A percentile compares a stretch with the other conserved stretches of the same genome.
Conservation (phyloP, 805 yeast species). For the Metschnikowia shivogae region DNA sequence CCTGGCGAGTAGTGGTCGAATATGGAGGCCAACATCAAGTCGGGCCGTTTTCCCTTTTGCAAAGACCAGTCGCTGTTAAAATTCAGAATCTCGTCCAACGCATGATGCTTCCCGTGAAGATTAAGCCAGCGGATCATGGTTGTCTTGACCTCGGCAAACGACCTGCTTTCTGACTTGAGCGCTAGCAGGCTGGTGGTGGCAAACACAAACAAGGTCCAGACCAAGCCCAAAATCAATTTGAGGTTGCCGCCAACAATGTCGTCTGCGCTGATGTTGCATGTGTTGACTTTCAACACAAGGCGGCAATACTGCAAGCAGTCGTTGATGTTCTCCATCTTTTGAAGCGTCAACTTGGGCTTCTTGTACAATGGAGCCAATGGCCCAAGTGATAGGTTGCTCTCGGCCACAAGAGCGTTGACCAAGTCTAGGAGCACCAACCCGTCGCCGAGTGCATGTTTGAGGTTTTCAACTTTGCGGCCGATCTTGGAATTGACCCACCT, state of each 20-base stretch:
- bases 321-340: constrained; percentile 45
- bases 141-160: constrained; percentile 29
- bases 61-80: constrained; percentile 54
- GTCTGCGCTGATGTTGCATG: constrained; percentile 45
- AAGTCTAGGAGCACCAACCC: constrained; percentile 39
- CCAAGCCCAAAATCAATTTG: constrained; percentile 44
- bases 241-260: constrained; percentile 46
- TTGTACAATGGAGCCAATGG: constrained; percentile 28
- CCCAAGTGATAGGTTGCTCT: constrained; percentile 19
- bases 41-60: constrained; percentile 43
- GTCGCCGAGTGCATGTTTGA: constrained; percentile 34
- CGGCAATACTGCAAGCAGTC: constrained; percentile 41
- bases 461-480: constrained; percentile 17
- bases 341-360: constrained; percentile 40
- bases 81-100: constrained; percentile 34
- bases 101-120: constrained; percentile 18
- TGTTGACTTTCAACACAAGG: constrained; percentile 36
- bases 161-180: constrained; percentile 20
- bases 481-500: constrained; percentile 47
- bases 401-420: constrained; percentile 27
- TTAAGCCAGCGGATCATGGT: constrained; percentile 52
- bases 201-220: constrained; percentile 47
- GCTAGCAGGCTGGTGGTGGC: constrained; percentile 29
- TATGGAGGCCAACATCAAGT: constrained; percentile 41
- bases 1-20: constrained; percentile 22